These are phyloP conservation scores for Grigorovia humatica DNA, from an alignment of 805 yeast species.

Conservation along the genomic window DNA sequence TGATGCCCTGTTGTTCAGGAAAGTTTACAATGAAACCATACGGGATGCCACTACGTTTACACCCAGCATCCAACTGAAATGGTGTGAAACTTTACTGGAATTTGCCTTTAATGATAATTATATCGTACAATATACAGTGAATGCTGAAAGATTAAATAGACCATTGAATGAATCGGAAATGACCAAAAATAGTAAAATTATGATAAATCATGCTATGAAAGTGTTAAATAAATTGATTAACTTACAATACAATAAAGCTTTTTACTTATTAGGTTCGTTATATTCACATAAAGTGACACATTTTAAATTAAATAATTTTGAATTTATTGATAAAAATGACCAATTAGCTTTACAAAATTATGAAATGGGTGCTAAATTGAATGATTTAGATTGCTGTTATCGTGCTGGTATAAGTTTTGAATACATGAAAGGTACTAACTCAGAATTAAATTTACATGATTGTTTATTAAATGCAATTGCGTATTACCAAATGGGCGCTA, in stretches of 20 bases:
- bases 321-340: slow-evolving; percentile 41
- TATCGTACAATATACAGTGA: slow-evolving; percentile 36
- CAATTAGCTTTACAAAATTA: slow-evolving; percentile 53
- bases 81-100: slow-evolving; percentile 51
- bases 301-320: slow-evolving; percentile 16
- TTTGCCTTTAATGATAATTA: slow-evolving; percentile 34
- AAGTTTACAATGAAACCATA: slow-evolving; percentile 17
- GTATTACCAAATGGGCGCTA: slow-evolving; percentile 52
- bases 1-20: slow-evolving; percentile 10
- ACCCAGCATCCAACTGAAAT: slow-evolving; percentile 46
- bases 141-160: slow-evolving; percentile 35
- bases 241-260: slow-evolving; percentile 42
- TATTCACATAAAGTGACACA: slow-evolving; percentile 36
- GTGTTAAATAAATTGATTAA: slow-evolving; percentile 46
- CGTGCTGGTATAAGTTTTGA: slow-evolving; percentile 65
- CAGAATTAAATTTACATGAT: slow-evolving; percentile 1
- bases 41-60: slow-evolving; percentile 29
- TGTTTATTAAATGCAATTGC: slow-evolving; percentile 36
- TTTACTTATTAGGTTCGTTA: slow-evolving; percentile 50
- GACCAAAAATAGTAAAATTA: slow-evolving; percentile 42
- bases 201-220: slow-evolving; percentile 48
- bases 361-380: slow-evolving; percentile 45
- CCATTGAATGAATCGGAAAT: slow-evolving; percentile 34
- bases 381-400: slow-evolving; percentile 53
- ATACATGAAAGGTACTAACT: slow-evolving; percentile 42